Evolutionary conservation across 768 basidiomycete genomes (phyloP).

Genomic region (Rhodosporidiobolus odoratus): DNA sequence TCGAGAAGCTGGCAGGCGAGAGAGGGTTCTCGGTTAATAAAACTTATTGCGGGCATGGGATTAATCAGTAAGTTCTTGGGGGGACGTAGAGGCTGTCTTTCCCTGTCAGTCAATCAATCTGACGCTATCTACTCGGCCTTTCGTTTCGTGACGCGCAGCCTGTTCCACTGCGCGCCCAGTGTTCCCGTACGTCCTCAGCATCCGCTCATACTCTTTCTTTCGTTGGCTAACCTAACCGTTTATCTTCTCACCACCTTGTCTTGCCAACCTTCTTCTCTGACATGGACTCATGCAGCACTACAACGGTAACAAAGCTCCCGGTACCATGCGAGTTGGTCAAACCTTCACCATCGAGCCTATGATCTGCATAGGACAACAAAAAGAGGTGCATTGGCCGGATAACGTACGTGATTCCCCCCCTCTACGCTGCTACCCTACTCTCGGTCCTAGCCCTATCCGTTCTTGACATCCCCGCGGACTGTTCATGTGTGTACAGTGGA

Average conservation of each 20-base stretch:
- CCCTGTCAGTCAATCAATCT: no score
- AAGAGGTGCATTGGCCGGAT: conserved; percentile 42
- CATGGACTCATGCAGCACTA: no score
- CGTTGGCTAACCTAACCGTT: background rate
- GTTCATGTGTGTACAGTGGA: background rate
- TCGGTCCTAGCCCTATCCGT: background rate
- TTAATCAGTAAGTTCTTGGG: no score
- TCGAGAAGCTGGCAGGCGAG: conserved; percentile 77
- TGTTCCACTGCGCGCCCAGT: conserved; percentile 37
- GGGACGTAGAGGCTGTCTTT: no score
- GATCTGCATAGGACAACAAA: conserved; percentile 36
- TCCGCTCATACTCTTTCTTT: background rate
- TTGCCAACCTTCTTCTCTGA: background rate
- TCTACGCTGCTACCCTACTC: no score
- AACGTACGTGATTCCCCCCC: conserved; percentile 23
- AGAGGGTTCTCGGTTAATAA: conserved; percentile 85
- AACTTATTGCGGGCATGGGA: conserved; percentile 49
- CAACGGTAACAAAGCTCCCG: conserved; percentile 35
- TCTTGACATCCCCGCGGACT: background rate
- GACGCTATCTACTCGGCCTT: no score
- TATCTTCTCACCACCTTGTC: no score
- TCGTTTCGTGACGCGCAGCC: no score
- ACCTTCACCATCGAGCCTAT: conserved; percentile 45
- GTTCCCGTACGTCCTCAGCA: conserved; percentile 29
- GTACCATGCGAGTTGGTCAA: conserved; percentile 31